Evolutionary conservation across 139 green algal genomes (phyloP).

Genomic region (Nannochloris sp.): DNA sequence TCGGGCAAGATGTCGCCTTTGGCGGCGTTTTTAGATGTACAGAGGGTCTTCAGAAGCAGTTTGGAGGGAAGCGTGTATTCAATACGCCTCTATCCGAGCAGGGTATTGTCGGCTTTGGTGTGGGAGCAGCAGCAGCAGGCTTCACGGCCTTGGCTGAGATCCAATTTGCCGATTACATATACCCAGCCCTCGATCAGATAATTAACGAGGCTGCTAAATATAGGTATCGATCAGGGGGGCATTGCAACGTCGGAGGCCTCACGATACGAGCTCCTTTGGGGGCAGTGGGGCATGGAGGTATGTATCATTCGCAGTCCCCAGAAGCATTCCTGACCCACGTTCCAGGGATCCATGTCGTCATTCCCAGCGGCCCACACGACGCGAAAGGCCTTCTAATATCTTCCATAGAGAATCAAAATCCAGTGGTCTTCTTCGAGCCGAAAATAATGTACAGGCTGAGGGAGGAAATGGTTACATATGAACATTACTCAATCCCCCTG

Average conservation of each 20-base stretch:
- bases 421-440: conserved; percentile 86
- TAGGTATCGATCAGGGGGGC: conserved; percentile 72
- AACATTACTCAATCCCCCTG: conserved; percentile 63
- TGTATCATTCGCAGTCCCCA: conserved; percentile 93
- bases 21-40: conserved; percentile 90
- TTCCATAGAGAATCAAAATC: conserved; percentile 66
- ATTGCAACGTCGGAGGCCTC: conserved; percentile 74
- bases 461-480: conserved; percentile 70
- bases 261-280: conserved; percentile 83
- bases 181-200: conserved; percentile 89
- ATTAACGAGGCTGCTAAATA: conserved; percentile 91
- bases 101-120: conserved; percentile 85
- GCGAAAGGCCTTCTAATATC: conserved; percentile 85
- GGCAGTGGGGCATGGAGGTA: conserved; percentile 86
- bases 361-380: conserved; percentile 61
- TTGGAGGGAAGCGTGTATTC: conserved; percentile 74
- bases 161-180: conserved; percentile 91
- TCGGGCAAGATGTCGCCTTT: conserved; percentile 89
- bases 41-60: conserved; percentile 61
- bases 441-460: conserved; percentile 90
- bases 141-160: conserved; percentile 77
- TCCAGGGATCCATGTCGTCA: conserved; percentile 67
- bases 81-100: conserved; percentile 88
- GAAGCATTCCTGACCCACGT: conserved; percentile 90
- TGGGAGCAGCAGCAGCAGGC: conserved; percentile 71